phyloP scores from a whole-genome alignment of 257 asterid genomes.

The Ilex aquifolium region DNA sequence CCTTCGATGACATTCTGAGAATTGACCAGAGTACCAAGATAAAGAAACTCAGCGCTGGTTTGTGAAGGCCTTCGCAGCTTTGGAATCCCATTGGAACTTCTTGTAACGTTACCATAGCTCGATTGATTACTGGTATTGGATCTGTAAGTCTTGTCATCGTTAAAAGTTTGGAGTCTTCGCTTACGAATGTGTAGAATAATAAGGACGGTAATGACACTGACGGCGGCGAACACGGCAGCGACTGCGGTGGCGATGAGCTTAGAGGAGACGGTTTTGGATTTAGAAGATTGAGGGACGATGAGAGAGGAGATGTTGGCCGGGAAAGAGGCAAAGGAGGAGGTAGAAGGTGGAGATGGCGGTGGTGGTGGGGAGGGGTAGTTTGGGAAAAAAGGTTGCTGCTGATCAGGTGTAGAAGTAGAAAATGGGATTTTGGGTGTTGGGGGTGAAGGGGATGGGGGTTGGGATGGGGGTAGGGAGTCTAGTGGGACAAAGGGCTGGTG shows the following conservation, averaged over 20 bases:
- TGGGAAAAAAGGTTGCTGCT: slow-evolving; percentile 43
- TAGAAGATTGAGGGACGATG: slow-evolving; percentile 37
- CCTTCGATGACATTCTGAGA: slow-evolving; percentile 44
- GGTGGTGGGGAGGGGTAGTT: slow-evolving; percentile 42
- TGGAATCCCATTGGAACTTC: slow-evolving; percentile 31
- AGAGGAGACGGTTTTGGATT: slow-evolving; percentile 38
- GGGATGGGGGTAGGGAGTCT: slow-evolving; percentile 37
- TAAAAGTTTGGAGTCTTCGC: slow-evolving; percentile 18
- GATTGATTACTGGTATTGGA: slow-evolving; percentile 42
- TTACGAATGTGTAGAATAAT: slow-evolving; percentile 53
- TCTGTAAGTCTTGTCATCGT: slow-evolving; percentile 44
- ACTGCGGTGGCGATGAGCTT: slow-evolving; percentile 58
- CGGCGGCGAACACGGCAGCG: slow-evolving; percentile 56
- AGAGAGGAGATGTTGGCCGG: slow-evolving; percentile 66
- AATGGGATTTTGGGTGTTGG: slow-evolving; percentile 33
- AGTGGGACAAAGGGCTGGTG: slow-evolving; percentile 61
- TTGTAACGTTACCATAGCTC: slow-evolving; percentile 17
- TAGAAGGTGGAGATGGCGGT: slow-evolving; percentile 59
- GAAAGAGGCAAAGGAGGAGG: slow-evolving; percentile 51
- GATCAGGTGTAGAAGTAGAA: slow-evolving; percentile 30
- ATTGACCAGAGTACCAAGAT: slow-evolving; percentile 81
- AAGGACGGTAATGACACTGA: slow-evolving; percentile 43
- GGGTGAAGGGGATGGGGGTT: slow-evolving; percentile 31
- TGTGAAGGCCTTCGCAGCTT: slow-evolving; percentile 83
- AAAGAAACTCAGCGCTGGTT: slow-evolving; percentile 82